phyloP scores from a whole-genome alignment of 2,329 filamentous ascomycete species.

The Aspergillus sergii region DNA sequence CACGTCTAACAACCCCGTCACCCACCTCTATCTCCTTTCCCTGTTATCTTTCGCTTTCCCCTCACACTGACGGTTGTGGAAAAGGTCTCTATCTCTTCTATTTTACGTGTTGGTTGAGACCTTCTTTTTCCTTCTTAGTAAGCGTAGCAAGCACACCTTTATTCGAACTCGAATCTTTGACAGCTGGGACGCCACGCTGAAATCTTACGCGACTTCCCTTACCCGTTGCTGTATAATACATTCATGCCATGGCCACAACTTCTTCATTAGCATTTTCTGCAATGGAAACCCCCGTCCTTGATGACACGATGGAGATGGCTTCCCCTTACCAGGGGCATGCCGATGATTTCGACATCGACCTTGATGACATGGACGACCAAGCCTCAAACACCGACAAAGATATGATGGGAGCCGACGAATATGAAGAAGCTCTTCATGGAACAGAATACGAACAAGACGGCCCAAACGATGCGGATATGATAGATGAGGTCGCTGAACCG shows the following conservation, averaged over 20 bases:
- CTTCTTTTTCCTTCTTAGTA: conserved; percentile 5
- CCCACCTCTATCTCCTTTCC: conserved; percentile 14
- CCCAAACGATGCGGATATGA: conserved; percentile 50
- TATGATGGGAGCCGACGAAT: conserved; percentile 46
- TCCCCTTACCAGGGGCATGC: conserved; percentile 44
- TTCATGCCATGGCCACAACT: conserved; percentile 37
- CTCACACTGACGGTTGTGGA: neutral
- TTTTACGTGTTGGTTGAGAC: neutral
- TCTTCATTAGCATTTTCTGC: conserved; percentile 31
- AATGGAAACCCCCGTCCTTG: conserved; percentile 42
- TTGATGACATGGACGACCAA: conserved; percentile 60
- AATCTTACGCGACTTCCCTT: conserved; percentile 20
- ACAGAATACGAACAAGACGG: conserved; percentile 34
- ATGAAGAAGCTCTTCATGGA: conserved; percentile 31
- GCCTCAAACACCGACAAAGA: conserved; percentile 59
- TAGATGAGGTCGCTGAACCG: conserved; percentile 46
- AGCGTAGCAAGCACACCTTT: conserved; percentile 2
- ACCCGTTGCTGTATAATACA: conserved; percentile 15
- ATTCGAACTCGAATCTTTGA: conserved; percentile 3
- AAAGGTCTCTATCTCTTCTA: conserved; percentile 5
- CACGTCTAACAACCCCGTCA: conserved; percentile 6
- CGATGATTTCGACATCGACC: conserved; percentile 62
- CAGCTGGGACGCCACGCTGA: conserved; percentile 21
- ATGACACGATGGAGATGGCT: conserved; percentile 50
- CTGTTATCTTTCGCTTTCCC: neutral